Conservation (phyloP, 2,329 filamentous ascomycete genomes). For the Ophiostoma perfectum region DNA sequence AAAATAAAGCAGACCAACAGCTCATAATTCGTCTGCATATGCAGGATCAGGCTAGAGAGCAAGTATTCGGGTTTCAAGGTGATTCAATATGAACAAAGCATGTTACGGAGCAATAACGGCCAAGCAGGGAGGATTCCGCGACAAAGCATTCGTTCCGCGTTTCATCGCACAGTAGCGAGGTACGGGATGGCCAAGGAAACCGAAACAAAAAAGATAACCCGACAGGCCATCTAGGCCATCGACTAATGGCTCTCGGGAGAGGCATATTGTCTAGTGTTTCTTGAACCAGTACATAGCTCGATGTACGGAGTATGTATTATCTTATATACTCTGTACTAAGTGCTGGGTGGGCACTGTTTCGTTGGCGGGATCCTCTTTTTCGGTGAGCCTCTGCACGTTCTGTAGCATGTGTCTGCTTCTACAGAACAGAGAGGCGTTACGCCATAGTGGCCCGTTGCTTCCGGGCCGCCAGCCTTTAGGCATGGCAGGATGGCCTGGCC, state of each 20-base stretch:
- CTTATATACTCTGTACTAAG: no score
- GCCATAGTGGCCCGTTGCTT: background rate
- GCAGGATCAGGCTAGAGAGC: no score
- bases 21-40: no score
- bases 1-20: background rate
- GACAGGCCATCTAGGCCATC: conserved; percentile 5
- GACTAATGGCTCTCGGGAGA: background rate
- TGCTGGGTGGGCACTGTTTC: background rate
- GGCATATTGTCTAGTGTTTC: no score
- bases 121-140: background rate
- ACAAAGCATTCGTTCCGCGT: background rate
- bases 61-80: no score
- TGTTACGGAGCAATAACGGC: background rate
- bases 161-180: background rate
- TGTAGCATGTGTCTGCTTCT: background rate
- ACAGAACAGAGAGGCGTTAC: background rate
- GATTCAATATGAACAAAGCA: background rate
- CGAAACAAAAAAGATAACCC: background rate
- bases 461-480: background rate
- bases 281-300: no score
- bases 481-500: background rate
- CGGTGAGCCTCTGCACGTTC: background rate
- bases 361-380: background rate
- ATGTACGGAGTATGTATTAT: no score
- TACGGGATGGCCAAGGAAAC: background rate